Base-by-base conservation (phyloP, 345 rosid species). In the Erysimum cheiranthoides region DNA sequence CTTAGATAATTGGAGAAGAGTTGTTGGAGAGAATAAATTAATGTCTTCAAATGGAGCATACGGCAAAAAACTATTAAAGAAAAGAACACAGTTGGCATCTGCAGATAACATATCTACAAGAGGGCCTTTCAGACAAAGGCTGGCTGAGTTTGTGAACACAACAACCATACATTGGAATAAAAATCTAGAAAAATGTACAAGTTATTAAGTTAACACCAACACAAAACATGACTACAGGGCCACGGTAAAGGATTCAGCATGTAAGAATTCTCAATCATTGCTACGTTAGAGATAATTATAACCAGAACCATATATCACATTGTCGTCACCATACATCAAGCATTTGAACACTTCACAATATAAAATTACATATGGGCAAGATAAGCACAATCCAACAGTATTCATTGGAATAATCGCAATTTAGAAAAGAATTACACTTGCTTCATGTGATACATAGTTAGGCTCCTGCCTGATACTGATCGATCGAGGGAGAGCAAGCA, bases 21-120 rank as follows among this genome's bases (percentile, higher is more conserved):
- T 61, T 57, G 70, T 61, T 73, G 56, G 66, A 56, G 25, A 70
- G 54, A 71, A 52, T 66, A 66, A 49, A 49, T 31, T 66, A 71
- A 36, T 65, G 14, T 66, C 34, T 50, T 57, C 45, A 28, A 71
- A 31, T 57, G 67, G 61, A 47, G 56, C 47, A 38, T 30, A 58
- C 28, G 17, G 38, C 46, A 45, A 25, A 50, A 59, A 70, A 65
- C 17, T 12, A 56, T 11, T 4, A 10, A 50, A 16, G 8, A 42
- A 67, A 30, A 17, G 31, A 42, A 27, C 25, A 57, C 50, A 60
- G 69, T 51, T 36, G 14, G 64, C 31, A 61, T 52, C 36, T 45
- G 38, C 70, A 63, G 10, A 64, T 18, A 12, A 47, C 60, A 43
- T 25, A 62, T 63, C 10, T 49, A 57, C 60, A 57, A 11, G 39